Evolutionary conservation across 2,329 filamentous ascomycete genomes (phyloP), one percentile per base, ranked within the genome.

Genomic region (Ascochyta fabae): DNA sequence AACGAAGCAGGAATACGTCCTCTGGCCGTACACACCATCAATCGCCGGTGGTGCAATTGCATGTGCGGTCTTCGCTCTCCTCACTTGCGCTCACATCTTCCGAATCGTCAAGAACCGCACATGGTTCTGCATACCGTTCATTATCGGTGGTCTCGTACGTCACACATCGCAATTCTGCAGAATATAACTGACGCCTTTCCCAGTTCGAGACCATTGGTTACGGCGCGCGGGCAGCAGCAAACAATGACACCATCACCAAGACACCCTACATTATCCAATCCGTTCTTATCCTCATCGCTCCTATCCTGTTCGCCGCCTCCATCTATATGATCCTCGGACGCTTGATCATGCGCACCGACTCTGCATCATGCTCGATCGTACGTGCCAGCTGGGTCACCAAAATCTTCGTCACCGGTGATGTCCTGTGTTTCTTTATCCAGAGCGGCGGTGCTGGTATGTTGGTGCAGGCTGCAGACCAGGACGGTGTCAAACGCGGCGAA

Each of bases 391-490:
- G 79, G 77, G 68, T 86, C 6, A 86, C 84, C 3, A 81, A 78
- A 49, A 74, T 82, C 33, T 87, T 87, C 56, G 83, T 87, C 4
- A 46, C 68, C 6, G 82, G 83, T 31, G 84, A 87, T 59, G 66
- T 86, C 3, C 44, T 84, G 6, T 81, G 80, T 2, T 83, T 87
- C 64, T 29, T 80, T 3, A 68, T 85, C 3, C 84, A 86, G 66
- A 74, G 74, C 13, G 73, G 72, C 26, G 81, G 81, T 26, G 80
- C 78, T n/a, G 80, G 77, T 33, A 77, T 79, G 13, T 67, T 81
- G 13, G 62, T 65, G 8, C 54, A 61, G 29, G 67, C 72, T 0
- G 67, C 67, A 1, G 66, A 69, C 24, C 22, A 60, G 6, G 33
- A 56, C 44, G 36, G 59, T 40, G 23, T 70, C 44, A 61, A 77